Evolutionary conservation across 1,284 basidiomycete genomes (phyloP).

Genomic region (Trametes hirsuta): DNA sequence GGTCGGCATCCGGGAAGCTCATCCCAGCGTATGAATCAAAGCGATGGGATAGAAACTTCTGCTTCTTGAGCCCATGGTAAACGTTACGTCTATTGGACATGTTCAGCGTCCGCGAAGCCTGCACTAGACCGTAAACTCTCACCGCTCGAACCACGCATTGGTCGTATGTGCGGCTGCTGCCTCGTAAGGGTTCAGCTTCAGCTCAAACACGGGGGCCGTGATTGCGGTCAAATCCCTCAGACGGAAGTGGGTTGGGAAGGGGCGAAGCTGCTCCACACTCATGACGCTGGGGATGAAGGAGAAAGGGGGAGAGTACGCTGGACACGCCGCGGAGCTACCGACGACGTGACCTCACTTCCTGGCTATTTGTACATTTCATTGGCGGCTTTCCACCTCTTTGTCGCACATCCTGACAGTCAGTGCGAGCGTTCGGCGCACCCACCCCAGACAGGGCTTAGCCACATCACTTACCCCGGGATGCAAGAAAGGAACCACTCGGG

Average conservation of each 20-base stretch:
- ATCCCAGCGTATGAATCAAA: constrained; percentile 49
- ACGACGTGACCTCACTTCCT: background rate
- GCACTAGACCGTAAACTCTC: background rate
- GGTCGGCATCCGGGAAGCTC: constrained; percentile 47
- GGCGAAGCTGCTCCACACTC: constrained; percentile 26
- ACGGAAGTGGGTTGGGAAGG: constrained; percentile 27
- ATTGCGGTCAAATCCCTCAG: constrained; percentile 25
- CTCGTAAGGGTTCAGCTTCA: constrained; percentile 27
- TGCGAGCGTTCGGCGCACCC: constrained; percentile 3
- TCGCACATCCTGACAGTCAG: background rate
- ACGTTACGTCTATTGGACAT: constrained; percentile 19
- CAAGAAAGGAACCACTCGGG: constrained; percentile 2
- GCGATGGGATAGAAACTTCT: constrained; percentile 26
- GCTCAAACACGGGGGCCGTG: constrained; percentile 24
- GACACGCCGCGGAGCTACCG: background rate
- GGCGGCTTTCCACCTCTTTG: constrained; percentile 4
- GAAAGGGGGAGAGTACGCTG: background rate
- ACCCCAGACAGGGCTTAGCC: constrained; percentile 9
- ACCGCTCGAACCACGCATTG: constrained; percentile 27
- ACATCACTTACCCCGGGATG: constrained; percentile 1
- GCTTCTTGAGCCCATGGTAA: constrained; percentile 25
- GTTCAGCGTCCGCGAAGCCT: background rate
- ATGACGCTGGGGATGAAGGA: constrained; percentile 6
- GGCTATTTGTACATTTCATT: constrained; percentile 17
- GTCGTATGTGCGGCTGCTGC: constrained; percentile 18